Evolutionary conservation across 2,329 filamentous ascomycete species (phyloP).

Genomic region (Chalaropsis thielavioides): DNA sequence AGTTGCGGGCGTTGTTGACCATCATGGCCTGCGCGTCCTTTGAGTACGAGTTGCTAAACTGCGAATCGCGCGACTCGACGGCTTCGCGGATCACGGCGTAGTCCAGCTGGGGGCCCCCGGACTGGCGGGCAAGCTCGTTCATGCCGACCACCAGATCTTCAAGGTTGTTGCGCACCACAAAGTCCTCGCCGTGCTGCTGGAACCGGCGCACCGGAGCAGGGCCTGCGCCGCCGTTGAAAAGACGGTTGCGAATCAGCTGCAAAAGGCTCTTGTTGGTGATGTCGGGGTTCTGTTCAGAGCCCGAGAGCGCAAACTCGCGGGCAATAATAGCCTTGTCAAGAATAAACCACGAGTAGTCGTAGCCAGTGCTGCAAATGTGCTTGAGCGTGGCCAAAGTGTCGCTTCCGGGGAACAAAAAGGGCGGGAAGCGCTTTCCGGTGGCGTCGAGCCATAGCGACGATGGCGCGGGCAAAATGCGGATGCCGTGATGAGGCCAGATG

Average conservation of each 20-base stretch:
- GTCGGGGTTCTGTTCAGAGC: conserved; percentile 50
- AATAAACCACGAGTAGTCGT: conserved; percentile 51
- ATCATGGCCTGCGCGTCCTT: conserved; percentile 51
- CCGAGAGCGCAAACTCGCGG: conserved; percentile 47
- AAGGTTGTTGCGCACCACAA: conserved; percentile 42
- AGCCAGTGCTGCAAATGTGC: conserved; percentile 44
- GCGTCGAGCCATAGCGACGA: conserved; percentile 50
- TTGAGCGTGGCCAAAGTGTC: conserved; percentile 45
- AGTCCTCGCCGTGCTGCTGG: conserved; percentile 43
- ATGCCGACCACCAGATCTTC: conserved; percentile 41
- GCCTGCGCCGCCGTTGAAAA: conserved; percentile 36
- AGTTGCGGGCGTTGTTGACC: conserved; percentile 40
- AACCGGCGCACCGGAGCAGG: conserved; percentile 43
- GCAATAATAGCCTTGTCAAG: conserved; percentile 43
- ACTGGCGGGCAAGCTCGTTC: conserved; percentile 39
- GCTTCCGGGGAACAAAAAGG: conserved; percentile 40
- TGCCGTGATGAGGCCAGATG: conserved; percentile 47
- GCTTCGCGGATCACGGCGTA: conserved; percentile 30
- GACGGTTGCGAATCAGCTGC: conserved; percentile 34
- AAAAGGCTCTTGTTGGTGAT: conserved; percentile 42
- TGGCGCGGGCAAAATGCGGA: conserved; percentile 44
- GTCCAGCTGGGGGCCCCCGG: conserved; percentile 35
- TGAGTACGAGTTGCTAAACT: conserved; percentile 41
- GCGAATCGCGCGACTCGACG: conserved; percentile 39
- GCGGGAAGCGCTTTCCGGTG: conserved; percentile 41